These are phyloP conservation scores for Alternaria tenuissima DNA, from an alignment of 2,329 filamentous ascomycete species.

Conservation along the genomic window DNA sequence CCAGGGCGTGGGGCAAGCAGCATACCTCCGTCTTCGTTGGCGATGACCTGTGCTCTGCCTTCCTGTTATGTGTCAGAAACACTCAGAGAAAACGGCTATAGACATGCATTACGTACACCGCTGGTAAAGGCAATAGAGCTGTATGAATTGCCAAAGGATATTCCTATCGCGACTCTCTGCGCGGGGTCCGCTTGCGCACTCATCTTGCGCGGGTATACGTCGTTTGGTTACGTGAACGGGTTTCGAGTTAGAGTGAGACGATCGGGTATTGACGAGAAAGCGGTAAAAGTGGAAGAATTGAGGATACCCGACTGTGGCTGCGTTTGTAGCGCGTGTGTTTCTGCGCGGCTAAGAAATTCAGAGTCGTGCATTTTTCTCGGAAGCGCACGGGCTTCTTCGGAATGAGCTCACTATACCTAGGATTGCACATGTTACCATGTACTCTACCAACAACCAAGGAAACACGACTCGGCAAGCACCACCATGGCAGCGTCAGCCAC, in stretches of 20 bases:
- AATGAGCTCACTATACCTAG: slow-evolving; percentile 25
- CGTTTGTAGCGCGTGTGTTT: slow-evolving; percentile 11
- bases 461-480: slow-evolving; percentile 13
- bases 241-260: not conserved
- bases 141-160: slow-evolving; percentile 98
- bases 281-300: not conserved
- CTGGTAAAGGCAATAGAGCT: slow-evolving; percentile 94
- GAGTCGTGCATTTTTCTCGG: slow-evolving; percentile 24
- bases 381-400: slow-evolving; percentile 19
- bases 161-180: slow-evolving; percentile 81
- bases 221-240: not conserved
- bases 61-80: slow-evolving; percentile 61
- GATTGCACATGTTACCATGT: slow-evolving; percentile 9
- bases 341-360: slow-evolving; percentile 33
- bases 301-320: slow-evolving; percentile 3
- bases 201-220: slow-evolving; percentile 47
- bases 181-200: slow-evolving; percentile 60
- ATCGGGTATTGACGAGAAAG: not conserved
- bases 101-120: slow-evolving; percentile 53
- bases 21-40: slow-evolving; percentile 96
- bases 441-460: not conserved
- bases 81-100: too few species aligned
- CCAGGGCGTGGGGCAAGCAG: slow-evolving; percentile 24
- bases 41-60: slow-evolving; percentile 96
- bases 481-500: slow-evolving; percentile 64